Percentiles rank a stretch among this genome's conserved stretches.
phyloP scores from a whole-genome alignment of 345 rosid species.

The Gossypium ekmanianum region DNA sequence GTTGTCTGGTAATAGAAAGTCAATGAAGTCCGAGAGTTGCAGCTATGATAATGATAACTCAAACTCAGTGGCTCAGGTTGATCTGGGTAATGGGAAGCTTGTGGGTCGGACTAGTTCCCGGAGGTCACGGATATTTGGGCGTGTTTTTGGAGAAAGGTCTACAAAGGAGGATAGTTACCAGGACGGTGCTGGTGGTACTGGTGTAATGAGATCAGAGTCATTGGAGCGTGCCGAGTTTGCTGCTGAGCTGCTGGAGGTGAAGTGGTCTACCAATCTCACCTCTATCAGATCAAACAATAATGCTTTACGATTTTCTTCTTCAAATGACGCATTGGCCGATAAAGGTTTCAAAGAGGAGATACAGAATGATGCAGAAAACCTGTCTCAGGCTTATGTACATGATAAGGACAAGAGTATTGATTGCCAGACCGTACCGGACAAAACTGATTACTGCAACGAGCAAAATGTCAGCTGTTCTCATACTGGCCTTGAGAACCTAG shows the following conservation, averaged over 20 bases:
- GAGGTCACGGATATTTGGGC: constrained; percentile 55
- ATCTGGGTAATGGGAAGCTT: constrained; percentile 36
- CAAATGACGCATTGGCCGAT: constrained; percentile 14
- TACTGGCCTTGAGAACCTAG: constrained; percentile 23
- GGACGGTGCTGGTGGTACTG: constrained; percentile 32
- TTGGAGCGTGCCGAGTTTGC: constrained; percentile 85
- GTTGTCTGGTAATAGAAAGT: constrained; percentile 30
- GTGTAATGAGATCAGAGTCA: constrained; percentile 40
- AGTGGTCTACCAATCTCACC: constrained; percentile 80
- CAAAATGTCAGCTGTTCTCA: constrained; percentile 15
- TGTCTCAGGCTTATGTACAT: constrained; percentile 6
- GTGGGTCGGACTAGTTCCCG: constrained; percentile 40
- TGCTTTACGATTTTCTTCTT: constrained; percentile 19
- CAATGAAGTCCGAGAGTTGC: constrained; percentile 46
- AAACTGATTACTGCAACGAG: constrained; percentile 20
- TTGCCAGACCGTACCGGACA: constrained; percentile 14
- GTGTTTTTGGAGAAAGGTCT: constrained; percentile 60
- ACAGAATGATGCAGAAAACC: constrained; percentile 20
- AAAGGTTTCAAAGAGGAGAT: constrained; percentile 17
- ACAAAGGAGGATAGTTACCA: constrained; percentile 30
- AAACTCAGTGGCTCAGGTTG: constrained; percentile 19
- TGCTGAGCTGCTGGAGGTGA: constrained; percentile 77
- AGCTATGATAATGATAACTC: constrained; percentile 35
- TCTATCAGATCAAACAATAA: constrained; percentile 30
- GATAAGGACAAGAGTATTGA: constrained; percentile 19